Evolutionary conservation across 768 basidiomycete genomes (phyloP).

Genomic region (Hygrophorus russula): DNA sequence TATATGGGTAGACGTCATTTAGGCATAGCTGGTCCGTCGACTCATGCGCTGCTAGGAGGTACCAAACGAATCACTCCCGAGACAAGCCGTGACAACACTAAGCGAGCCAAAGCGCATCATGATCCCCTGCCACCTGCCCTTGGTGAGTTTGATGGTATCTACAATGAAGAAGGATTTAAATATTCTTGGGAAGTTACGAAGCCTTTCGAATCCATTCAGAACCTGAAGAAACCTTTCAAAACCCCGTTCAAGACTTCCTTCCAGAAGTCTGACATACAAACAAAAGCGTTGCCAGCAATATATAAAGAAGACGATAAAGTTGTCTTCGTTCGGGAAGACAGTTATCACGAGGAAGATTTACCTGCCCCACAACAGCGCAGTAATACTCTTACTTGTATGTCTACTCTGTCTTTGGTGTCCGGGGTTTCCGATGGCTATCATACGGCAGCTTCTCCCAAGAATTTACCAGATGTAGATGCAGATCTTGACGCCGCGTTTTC

Average conservation of each 20-base stretch:
- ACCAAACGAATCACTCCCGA: background rate
- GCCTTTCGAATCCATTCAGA: constrained; percentile 27
- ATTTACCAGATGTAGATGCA: constrained; percentile 14
- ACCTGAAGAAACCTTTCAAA: constrained; percentile 38
- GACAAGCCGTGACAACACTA: background rate
- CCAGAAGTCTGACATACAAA: background rate
- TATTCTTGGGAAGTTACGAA: constrained; percentile 29
- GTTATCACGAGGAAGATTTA: background rate
- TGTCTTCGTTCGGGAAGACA: background rate
- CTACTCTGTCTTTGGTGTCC: no score
- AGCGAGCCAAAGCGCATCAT: background rate
- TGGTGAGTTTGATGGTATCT: background rate
- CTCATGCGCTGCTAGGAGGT: background rate
- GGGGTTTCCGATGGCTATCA: no score
- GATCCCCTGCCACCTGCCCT: background rate
- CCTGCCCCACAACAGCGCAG: background rate
- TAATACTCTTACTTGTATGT: no score
- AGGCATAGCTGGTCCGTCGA: background rate
- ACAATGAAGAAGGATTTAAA: background rate
- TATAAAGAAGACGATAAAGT: background rate
- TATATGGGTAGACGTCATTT: no score
- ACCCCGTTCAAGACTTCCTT: constrained; percentile 21
- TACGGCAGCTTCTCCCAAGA: background rate
- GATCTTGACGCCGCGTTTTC: constrained; percentile 26
- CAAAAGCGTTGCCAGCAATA: background rate